These are phyloP conservation scores for Exobasidium rhododendri DNA, from an alignment of 1,284 basidiomycete genomes.

Conservation along the genomic window DNA sequence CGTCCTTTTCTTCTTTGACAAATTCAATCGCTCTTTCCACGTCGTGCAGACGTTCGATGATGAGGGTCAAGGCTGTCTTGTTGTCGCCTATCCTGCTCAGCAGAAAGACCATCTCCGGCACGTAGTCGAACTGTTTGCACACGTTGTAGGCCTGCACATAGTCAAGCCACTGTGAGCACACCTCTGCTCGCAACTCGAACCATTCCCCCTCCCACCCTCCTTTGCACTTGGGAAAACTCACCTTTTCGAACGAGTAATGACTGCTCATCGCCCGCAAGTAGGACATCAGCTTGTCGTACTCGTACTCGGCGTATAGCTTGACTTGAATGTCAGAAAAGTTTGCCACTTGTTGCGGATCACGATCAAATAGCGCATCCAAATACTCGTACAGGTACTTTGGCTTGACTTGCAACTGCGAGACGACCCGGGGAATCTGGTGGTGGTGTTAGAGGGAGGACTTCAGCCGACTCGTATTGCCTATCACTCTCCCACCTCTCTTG, in stretches of 20 bases:
- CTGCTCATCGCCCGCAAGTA: conserved; percentile 81
- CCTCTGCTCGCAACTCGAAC: too few relatives aligned
- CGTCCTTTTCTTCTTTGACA: conserved; percentile 93
- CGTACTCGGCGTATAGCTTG: conserved; percentile 85
- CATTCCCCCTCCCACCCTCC: too few relatives aligned
- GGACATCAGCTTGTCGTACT: conserved; percentile 73
- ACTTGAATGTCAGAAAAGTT: conserved; percentile 84
- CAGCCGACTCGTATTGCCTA: background rate
- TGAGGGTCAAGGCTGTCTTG: conserved; percentile 85
- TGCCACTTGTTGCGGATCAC: conserved; percentile 75
- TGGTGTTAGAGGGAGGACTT: background rate
- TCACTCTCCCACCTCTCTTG: conserved; percentile 56
- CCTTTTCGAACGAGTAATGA: conserved; percentile 80
- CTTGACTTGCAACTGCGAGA: conserved; percentile 74
- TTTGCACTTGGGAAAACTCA: background rate
- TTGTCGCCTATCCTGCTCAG: conserved; percentile 97
- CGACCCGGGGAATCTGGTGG: conserved; percentile 82
- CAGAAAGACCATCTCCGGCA: conserved; percentile 95
- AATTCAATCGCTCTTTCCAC: conserved; percentile 95
- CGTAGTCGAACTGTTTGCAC: conserved; percentile 78
- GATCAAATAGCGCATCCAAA: conserved; percentile 82
- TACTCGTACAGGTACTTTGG: conserved; percentile 87
- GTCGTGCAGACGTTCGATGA: conserved; percentile 90
- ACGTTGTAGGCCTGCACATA: conserved; percentile 73
- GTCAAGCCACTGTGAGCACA: conserved; percentile 59